Evolutionary conservation across 176 grass and related monocot species (phyloP).

Genomic region (Lolium perenne): DNA sequence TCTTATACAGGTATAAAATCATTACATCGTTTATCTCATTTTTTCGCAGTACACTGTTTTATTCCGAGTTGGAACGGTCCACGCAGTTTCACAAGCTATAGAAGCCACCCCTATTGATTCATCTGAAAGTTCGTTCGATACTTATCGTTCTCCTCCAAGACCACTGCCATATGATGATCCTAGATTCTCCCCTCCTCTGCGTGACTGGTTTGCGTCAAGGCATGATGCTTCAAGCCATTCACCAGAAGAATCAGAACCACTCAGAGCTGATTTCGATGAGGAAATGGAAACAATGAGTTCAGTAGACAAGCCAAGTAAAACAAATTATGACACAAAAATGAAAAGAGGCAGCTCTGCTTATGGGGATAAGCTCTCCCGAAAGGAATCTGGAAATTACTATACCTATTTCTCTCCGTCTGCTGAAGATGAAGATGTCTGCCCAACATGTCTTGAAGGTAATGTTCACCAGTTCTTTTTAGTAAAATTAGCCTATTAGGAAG

Average conservation of each 20-base stretch:
- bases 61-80: constrained; percentile 69
- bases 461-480: neutral
- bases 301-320: constrained; percentile 59
- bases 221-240: constrained; percentile 66
- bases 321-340: constrained; percentile 69
- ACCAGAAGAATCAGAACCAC: constrained; percentile 72
- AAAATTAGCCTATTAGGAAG: neutral
- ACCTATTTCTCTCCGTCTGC: constrained; percentile 71
- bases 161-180: constrained; percentile 95
- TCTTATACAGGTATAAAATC: neutral
- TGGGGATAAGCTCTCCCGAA: constrained; percentile 54
- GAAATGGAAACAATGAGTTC: constrained; percentile 59
- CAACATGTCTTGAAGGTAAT: constrained; percentile 98
- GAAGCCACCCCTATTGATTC: constrained; percentile 71
- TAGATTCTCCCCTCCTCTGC: constrained; percentile 61
- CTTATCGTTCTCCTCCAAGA: constrained; percentile 77
- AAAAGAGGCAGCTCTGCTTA: constrained; percentile 63
- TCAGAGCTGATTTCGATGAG: constrained; percentile 60
- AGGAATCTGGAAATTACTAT: constrained; percentile 57
- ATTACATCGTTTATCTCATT: constrained; percentile 24
- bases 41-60: constrained; percentile 73
- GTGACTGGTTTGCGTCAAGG: constrained; percentile 62
- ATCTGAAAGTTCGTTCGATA: constrained; percentile 67
- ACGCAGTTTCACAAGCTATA: constrained; percentile 65
- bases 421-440: constrained; percentile 96